These are phyloP conservation scores for Fusarium piperis DNA, from an alignment of 2,329 filamentous ascomycete species.

Conservation along the genomic window DNA sequence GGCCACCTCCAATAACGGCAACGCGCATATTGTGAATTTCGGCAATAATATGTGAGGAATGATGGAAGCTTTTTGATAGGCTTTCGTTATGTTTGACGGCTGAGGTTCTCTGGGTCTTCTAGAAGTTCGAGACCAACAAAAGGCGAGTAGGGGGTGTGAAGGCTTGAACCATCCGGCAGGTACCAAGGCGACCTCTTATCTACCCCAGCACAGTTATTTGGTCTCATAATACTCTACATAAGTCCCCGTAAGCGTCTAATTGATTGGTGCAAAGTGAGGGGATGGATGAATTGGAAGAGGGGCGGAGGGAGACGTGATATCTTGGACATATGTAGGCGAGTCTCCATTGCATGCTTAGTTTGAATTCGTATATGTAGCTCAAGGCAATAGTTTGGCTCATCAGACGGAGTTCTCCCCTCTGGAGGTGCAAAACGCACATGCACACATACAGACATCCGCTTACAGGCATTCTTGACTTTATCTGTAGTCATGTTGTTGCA, in stretches of 20 bases:
- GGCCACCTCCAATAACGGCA: constrained; percentile 52
- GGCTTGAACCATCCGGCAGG: background rate
- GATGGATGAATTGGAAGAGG: background rate
- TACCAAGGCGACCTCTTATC: background rate
- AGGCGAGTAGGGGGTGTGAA: background rate
- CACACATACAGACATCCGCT: background rate
- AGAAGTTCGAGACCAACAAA: background rate
- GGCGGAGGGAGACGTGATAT: background rate
- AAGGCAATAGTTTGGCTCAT: background rate
- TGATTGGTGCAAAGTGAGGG: background rate
- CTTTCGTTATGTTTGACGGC: background rate
- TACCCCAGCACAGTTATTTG: background rate
- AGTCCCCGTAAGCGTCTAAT: background rate
- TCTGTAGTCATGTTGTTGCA: background rate
- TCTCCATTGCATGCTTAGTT: background rate
- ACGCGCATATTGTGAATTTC: constrained; percentile 40
- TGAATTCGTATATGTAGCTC: background rate
- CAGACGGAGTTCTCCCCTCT: background rate
- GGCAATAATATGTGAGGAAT: background rate
- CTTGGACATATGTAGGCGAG: background rate
- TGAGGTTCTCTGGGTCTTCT: background rate
- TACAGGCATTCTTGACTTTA: background rate
- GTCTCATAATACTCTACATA: background rate
- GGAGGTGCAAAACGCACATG: background rate
- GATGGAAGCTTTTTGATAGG: background rate